Base-by-base conservation (phyloP, 2,329 filamentous ascomycete species). In the Myriosclerotinia curreyana region DNA sequence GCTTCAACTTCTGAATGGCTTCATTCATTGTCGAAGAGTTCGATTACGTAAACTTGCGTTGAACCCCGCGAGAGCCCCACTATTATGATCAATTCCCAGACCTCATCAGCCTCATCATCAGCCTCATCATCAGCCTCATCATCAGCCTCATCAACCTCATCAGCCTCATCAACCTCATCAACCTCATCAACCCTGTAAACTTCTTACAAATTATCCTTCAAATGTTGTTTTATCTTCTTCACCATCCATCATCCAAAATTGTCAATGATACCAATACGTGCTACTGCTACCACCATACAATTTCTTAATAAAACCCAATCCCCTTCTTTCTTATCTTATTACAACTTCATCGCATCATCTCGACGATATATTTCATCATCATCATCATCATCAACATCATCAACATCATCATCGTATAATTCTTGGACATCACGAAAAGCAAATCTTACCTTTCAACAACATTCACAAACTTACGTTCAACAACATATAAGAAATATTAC, bases 401-500 rank as follows among this genome's bases (percentile, higher is more conserved):
- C n/a, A n/a, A n/a, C n/a, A n/a, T 3, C 14, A 42, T 17, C 20
- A 42, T 6, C 5, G n/a, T n/a, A 28, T 12, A 53, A 31, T 34
- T 36, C 44, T 40, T 55, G 50, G 50, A 48, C n/a, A 15, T 48
- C 50, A 62, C 38, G 28, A 54, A 62, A n/a, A 36, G 56, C 50
- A 12, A n/a, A 56, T 20, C 12, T 62, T 2, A 55, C 40, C 3
- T 17, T 62, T 5, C 42, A 22, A 3, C 17, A 62, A 15, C 50
- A 54, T 55, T 62, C 60, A 3, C 38, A 22, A 3, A 46, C 17
- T 25, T 56, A 46, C 17, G 60, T 62, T 15, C 60, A 55, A 15
- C 60, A 49, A 56, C 50, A 62, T 56, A 22, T 62, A 8, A 48
- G 63, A 36, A 48, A 62, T 48, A 46, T 62, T 6, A 71, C 40